Base-by-base conservation (phyloP, 805 yeast species). In the Clavispora carvajalis region DNA sequence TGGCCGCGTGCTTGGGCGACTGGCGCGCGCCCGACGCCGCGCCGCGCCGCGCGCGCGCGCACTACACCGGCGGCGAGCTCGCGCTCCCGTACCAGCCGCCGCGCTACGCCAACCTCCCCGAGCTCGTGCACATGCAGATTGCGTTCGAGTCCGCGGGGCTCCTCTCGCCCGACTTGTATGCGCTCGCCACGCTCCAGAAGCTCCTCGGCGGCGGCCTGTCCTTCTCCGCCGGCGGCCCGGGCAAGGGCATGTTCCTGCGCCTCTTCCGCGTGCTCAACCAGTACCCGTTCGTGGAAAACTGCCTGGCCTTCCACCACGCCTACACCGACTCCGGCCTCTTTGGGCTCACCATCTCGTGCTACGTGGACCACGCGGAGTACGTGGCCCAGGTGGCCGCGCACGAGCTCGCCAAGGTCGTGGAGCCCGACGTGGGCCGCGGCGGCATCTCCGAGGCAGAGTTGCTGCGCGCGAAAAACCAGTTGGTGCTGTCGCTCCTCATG, bases 211-310 rank as follows among this genome's bases (percentile, higher is more conserved):
- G 98, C 26, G 99, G 98, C 42, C 95, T 96, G 5, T 89, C 98
- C 1, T 93, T 93, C 58, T 82, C 95, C 15, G 98, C 99, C 8
- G 99, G 99, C 49, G 99, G 99, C 0, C 99, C 99, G 13, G 99
- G 99, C 39, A 93, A 93, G 63, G 99, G 99, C 4, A 90, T 93
- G 98, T 93, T 89, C 60, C 87, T 96, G 4, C 75, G 98, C 44
- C 76, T 95, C 18, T 93, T 89, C 67, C 79, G 89, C 52, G 95
- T 93, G 2, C 71, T 93, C 58, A 91, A 91, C 63, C 93, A 84
- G 59, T 86, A 85, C 58, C 95, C 95, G 29, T 90, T 84, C 59
- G 80, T 93, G 38, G 99, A 93, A 57, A 82, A 85, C 54, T 88
- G 96, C 60, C 71, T 80, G 53, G 77, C 95, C 7, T 89, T 90